A percentile compares a stretch with the other conserved stretches of the same genome.
phyloP scores from a whole-genome alignment of 2,329 filamentous ascomycete genomes.

The Helotiales sp. region DNA sequence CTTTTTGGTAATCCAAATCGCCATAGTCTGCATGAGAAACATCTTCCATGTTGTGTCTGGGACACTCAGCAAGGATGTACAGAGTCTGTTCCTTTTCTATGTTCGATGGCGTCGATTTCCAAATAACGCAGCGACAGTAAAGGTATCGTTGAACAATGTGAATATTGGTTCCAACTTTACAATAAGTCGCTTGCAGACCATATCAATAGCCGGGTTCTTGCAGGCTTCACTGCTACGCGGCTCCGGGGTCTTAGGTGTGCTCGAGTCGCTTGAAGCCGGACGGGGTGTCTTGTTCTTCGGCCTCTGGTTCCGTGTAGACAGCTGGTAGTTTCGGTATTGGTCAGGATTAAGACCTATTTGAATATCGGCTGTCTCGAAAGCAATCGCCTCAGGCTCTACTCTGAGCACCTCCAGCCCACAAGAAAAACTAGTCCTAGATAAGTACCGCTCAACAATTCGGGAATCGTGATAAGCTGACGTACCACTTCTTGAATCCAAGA shows the following conservation, averaged over 20 bases:
- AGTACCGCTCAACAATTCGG: not conserved
- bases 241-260: not conserved
- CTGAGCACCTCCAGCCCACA: conserved; percentile 15
- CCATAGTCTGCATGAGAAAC: conserved; percentile 2
- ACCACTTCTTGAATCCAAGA: conserved; percentile 13
- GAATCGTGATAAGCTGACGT: not conserved
- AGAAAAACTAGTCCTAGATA: not conserved
- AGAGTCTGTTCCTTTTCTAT: conserved; percentile 1
- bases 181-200: conserved; percentile 13
- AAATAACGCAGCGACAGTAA: conserved; percentile 10
- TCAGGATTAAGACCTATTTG: not conserved
- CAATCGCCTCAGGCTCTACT: conserved; percentile 8
- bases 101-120: conserved; percentile 1
- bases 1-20: conserved; percentile 8
- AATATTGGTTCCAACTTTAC: conserved; percentile 16
- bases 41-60: not conserved
- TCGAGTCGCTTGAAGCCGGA: not conserved
- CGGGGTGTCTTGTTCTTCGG: not conserved
- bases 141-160: conserved; percentile 14
- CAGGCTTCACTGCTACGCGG: not conserved
- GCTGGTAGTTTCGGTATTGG: not conserved
- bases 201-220: conserved; percentile 7
- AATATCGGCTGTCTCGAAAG: conserved; percentile 7
- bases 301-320: not conserved
- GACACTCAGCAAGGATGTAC: not conserved